Base-by-base conservation (phyloP, 257 asterid species). In the Gentiana macrophylla region DNA sequence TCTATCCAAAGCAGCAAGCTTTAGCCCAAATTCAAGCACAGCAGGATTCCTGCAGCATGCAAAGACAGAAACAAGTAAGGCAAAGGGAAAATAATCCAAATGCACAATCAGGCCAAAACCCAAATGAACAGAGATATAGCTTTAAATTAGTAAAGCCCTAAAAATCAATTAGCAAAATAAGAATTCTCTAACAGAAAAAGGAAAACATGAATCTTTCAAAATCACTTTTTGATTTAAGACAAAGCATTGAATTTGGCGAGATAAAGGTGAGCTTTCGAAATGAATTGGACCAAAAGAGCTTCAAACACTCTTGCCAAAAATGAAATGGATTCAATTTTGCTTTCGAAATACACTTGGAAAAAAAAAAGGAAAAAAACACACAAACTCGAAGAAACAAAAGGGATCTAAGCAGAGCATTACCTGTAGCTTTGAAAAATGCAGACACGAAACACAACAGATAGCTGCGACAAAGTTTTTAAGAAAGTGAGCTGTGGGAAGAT, bases 41-140 rank as follows among this genome's bases (percentile, higher is more conserved):
- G 47, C 53, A 60, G 33, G 45, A 61, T 56, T 62, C 82, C 94
- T 78, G 80, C 66, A 57, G 46, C 73, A 76, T 59, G 62, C 68
- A 66, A 12, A 37, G 10, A 48, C 60, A 24, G 11, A 63, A 46
- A 49, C 34, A 50, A 65, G 32, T n/a, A 12, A 11, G 61, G 33
- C 13, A 35, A 52, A 37, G 32, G 34, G 13, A 50, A 8, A 13
- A 51, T 47, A 51, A 33, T 12, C 5, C 11, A 9, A 10, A 61
- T 2, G 37, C 55, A 32, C 4, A 52, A 57, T 56, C 56, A 59
- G 54, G 45, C 58, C 3, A 41, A 4, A 41, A 41, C 2, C 9
- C 36, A 59, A 66, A 60, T 69, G 68, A 73, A 71, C 65, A 64
- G 52, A 55, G 44, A 41, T 10, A 24, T 24, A 74, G 50, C 75